A percentile compares a stretch with the other conserved stretches of the same genome.
Evolutionary conservation across 2,329 filamentous ascomycete genomes (phyloP).

Genomic region (Penicillium janthinellum): DNA sequence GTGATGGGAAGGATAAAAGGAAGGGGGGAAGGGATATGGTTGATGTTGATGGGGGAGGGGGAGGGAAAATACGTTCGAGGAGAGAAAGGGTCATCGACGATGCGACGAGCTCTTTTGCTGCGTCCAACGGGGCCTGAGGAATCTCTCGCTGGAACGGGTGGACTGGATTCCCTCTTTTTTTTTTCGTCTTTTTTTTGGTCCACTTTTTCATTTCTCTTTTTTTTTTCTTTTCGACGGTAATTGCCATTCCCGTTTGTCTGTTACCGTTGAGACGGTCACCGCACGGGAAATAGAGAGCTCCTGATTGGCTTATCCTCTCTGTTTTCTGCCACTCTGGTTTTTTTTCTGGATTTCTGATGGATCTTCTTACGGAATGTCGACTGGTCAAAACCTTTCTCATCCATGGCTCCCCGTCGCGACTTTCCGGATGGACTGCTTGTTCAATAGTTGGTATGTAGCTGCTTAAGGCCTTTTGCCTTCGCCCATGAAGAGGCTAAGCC

Average conservation of each 20-base stretch:
- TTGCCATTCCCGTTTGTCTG: slow-evolving; percentile 4
- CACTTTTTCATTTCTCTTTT: slow-evolving; percentile 11
- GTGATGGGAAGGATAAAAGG: slow-evolving; percentile 16
- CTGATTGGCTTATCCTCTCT: slow-evolving; percentile 27
- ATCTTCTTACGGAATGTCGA: slow-evolving; percentile 2
- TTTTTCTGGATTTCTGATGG: not conserved
- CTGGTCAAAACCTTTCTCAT: not conserved
- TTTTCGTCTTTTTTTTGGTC: slow-evolving; percentile 10
- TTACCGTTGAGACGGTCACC: not conserved
- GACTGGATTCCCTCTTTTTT: slow-evolving; percentile 18
- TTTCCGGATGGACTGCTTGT: not conserved
- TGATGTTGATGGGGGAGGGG: slow-evolving; percentile 6
- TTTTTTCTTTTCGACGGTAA: slow-evolving; percentile 1
- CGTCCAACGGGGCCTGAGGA: slow-evolving; percentile 22
- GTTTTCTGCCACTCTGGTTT: not conserved
- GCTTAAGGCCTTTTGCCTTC: not conserved
- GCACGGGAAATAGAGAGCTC: slow-evolving; percentile 24
- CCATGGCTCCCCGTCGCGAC: slow-evolving; percentile 2
- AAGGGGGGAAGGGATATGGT: slow-evolving; percentile 6
- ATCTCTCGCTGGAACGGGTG: slow-evolving; percentile 15
- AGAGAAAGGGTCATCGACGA: slow-evolving; percentile 24
- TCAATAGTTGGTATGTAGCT: not conserved
- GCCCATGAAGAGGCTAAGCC: not conserved
- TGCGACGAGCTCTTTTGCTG: slow-evolving; percentile 24
- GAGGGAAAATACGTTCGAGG: slow-evolving; percentile 2